A percentile compares a stretch with the other conserved stretches of the same genome.
phyloP scores from a whole-genome alignment of 2,329 filamentous ascomycete species.

The Penicillium polonicum region DNA sequence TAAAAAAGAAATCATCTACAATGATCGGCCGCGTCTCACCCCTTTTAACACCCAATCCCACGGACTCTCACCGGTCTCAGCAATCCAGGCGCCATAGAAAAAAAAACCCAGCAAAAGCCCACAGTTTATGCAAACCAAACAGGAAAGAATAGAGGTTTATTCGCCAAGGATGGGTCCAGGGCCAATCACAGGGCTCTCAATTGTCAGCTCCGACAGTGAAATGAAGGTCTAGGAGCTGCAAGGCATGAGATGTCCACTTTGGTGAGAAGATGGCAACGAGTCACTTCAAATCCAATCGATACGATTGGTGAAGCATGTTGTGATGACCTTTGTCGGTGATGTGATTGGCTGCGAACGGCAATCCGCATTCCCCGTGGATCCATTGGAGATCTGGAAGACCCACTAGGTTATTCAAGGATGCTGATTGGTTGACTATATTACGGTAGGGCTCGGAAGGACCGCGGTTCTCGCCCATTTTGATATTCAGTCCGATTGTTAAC shows the following conservation, averaged over 20 bases:
- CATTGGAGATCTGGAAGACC: neutral
- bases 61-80: conserved; percentile 4
- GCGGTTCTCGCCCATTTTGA: neutral
- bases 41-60: conserved; percentile 6
- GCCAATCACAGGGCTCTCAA: conserved; percentile 15
- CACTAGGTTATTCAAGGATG: neutral
- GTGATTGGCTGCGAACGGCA: conserved; percentile 9
- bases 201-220: conserved; percentile 16
- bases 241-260: neutral
- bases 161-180: neutral
- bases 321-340: conserved; percentile 14
- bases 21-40: neutral
- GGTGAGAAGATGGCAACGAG: neutral
- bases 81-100: neutral
- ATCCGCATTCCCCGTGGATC: conserved; percentile 1
- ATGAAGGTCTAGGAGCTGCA: neutral
- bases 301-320: conserved; percentile 9
- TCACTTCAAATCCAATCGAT: conserved; percentile 10
- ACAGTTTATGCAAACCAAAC: conserved; percentile 6
- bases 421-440: neutral
- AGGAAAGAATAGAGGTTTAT: conserved; percentile 11
- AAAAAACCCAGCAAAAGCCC: conserved; percentile 4
- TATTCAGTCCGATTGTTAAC: neutral
- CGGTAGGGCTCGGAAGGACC: neutral
- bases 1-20: neutral